Evolutionary conservation across 805 yeast species (phyloP), one percentile per base, ranked within the genome.

Genomic region (Osmozyma mogii): DNA sequence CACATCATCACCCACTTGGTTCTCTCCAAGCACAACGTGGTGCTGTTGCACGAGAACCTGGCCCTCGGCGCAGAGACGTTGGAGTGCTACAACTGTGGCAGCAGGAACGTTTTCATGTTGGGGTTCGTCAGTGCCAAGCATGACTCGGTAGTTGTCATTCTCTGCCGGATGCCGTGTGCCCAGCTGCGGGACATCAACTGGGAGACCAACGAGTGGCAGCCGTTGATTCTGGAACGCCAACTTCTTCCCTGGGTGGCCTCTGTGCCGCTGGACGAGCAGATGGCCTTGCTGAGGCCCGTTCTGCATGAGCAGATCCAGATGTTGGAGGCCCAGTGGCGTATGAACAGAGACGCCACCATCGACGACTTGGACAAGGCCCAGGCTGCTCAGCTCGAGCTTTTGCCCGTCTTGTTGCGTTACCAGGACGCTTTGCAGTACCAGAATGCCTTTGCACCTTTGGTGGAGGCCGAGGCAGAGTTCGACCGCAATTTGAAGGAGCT

Each of bases 61-160:
- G 87, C 83, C 37, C 61, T 87, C 15, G 96, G 96, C n/a, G 95
- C 82, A 31, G 79, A 88, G 5, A 68, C 76, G 2, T 58, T 88
- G 34, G 96, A 88, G 52, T 88, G 96, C 58, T 88, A 87, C 57
- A 79, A 78, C 47, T 88, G 96, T 61, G 95, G 95, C 17, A 73
- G 71, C 48, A 74, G 66, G 36, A 88, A 88, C 44, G 81, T 77
- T 3, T 88, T 88, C 43, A 65, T 78, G 15, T 60, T 88, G 22
- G 96, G 96, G 0, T 85, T 79, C 54, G 92, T 88, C 10, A 70
- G 87, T 15, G 95, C 96, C 4, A 84, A 83, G 47, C 72, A 78
- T 35, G 94, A 84, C 41, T 77, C 87, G 4, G 87, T 85, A 22
- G 88, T 88, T 35, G 95, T 88, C 4, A 69, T 87, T 24, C 55